Evolutionary conservation across 1,284 basidiomycete species (phyloP), one percentile per base, ranked within the genome.

Genomic region (Termitomyces sp.): DNA sequence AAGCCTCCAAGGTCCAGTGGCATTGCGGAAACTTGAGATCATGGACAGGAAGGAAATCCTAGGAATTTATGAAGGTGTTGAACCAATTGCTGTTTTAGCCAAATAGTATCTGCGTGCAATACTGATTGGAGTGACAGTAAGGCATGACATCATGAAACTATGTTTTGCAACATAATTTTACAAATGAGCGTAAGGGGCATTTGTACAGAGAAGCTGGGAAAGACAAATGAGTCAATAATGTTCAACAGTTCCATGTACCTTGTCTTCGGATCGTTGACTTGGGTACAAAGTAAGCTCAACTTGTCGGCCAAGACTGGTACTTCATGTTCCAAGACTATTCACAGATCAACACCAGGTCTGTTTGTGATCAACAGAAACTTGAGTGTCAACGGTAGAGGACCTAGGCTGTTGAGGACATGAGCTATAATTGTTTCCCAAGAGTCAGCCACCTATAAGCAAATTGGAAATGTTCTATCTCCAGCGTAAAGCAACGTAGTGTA

Each of bases 81-180:
- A 1, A 18, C 9, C 1, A 66, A 53, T 1, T 30, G 34, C 8
- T 45, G 41, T 37, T 64, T 61, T 11, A 69, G 59, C 35, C 39
- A 16, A 37, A 60, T 48, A 9, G 66, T 62, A 40, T 69, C 60
- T 9, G 49, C 8, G 0, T 51, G 61, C 28, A 57, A 57, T 40
- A 68, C 56, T 4, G 70, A 66, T 38, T 70, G 70, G 0, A 67
- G 50, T 3, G 65, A 61, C 1, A 70, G 53, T 0, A 62, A 53
- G 0, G 66, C 59, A 11, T 61, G 55, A 21, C 52, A 53, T 10
- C 46, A 35, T 3, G 65, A 64, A 1, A 68, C 47, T 21, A 67
- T 52, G 40, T 63, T 62, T 35, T 68, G 63, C 0, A 61, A 49
- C 1, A 69, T 34, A 16, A 69, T 60, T 24, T 62, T 61, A 7